Base-by-base conservation (phyloP, 1,284 basidiomycete genomes). In the Ustilago loliicola region DNA sequence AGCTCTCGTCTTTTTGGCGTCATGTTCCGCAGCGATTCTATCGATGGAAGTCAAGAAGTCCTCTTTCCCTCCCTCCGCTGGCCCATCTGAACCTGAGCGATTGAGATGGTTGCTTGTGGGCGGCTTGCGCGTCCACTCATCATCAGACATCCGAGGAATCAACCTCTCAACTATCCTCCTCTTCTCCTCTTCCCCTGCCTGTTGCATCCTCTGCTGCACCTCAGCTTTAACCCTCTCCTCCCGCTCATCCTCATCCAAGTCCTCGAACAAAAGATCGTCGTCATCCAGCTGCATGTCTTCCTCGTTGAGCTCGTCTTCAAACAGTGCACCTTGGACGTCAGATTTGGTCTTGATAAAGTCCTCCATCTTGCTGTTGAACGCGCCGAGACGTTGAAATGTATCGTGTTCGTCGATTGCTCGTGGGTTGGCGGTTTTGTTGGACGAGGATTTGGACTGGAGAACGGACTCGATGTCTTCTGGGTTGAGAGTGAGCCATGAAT, bases 271-370 rank as follows among this genome's bases (percentile, higher is more conserved):
- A 0, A 73, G 58, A 36, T 77, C 75, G 10, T 77, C 75, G 19
- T 77, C 70, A 21, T 68, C 66, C 3, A 73, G 23, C 11, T 56
- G 62, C 57, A 66, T 66, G 30, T 81, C 76, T 25, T 74, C 71
- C 19, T 67, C 69, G 2, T 79, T 73, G 25, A 73, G 47, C 38
- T 80, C 79, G 42, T 83, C 81, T 29, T 75, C 71, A 34, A 85
- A 81, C 10, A 82, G n/a, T 13, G 83, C 83, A 23, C 83, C 83
- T 15, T 76, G 66, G 21, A 79, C 58, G 50, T 80, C 80, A 8
- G 82, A 83, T 25, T 80, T 67, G 5, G 74, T 79, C 19, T 77
- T 62, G 25, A 85, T 51, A 55, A 85, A 85, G 42, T 64, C 57
- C 21, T 80, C 70, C 77, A 85, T 72, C 47, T 80, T 81, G 48